A percentile compares a stretch with the other conserved stretches of the same genome.
phyloP scores from a whole-genome alignment of 441 rosid genomes.

The Codiaeum variegatum region DNA sequence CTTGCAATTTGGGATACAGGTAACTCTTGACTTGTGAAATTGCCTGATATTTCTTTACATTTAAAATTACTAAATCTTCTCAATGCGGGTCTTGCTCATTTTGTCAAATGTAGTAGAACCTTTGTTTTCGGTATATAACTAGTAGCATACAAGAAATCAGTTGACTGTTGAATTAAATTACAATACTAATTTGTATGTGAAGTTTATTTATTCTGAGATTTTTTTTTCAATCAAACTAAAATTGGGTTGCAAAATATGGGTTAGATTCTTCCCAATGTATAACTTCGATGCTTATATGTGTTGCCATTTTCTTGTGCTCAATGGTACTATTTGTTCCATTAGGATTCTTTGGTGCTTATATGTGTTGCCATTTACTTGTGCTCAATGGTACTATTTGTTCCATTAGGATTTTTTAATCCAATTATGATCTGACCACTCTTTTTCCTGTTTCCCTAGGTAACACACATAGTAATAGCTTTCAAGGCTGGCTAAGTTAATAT shows the following conservation, averaged over 20 bases:
- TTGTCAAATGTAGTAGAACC: background rate
- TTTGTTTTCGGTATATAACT: background rate
- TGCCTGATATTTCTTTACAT: background rate
- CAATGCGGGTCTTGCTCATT: background rate
- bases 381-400: background rate
- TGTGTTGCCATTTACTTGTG: background rate
- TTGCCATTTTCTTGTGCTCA: too few relatives aligned
- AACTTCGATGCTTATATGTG: background rate
- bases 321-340: too few relatives aligned
- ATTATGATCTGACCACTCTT: background rate
- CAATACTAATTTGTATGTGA: background rate
- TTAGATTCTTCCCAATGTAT: background rate
- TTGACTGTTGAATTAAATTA: background rate
- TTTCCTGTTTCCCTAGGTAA: background rate
- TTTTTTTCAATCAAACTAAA: background rate
- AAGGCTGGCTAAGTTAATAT: background rate
- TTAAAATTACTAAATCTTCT: background rate
- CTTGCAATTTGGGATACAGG: slow-evolving; percentile 82
- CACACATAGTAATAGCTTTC: background rate
- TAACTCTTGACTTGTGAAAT: slow-evolving; percentile 16
- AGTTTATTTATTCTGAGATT: background rate
- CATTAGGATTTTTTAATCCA: background rate
- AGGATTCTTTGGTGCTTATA: background rate
- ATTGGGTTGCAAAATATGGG: background rate
- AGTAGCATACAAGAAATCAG: background rate